These are phyloP conservation scores for Acidomyces sp. DNA, from an alignment of 495 filamentous ascomycete genomes.

Conservation along the genomic window DNA sequence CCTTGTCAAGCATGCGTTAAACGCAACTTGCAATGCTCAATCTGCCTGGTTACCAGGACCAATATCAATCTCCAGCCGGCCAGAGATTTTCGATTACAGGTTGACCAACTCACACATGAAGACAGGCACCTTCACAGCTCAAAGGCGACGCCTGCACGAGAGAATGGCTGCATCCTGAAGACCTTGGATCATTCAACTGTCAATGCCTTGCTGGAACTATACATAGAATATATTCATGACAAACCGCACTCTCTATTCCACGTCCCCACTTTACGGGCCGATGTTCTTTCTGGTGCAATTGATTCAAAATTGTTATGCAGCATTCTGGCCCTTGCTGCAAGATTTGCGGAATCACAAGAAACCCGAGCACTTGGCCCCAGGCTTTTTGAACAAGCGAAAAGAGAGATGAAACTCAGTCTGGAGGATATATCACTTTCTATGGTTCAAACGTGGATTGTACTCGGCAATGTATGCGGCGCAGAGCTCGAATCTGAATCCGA, in stretches of 20 bases:
- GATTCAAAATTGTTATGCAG: constrained; percentile 11
- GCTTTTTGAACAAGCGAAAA: background rate
- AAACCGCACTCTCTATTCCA: constrained; percentile 33
- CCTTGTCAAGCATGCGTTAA: too few relatives aligned
- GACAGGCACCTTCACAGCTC: too few relatives aligned
- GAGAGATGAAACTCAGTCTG: constrained; percentile 13
- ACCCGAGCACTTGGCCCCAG: background rate
- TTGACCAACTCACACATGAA: too few relatives aligned
- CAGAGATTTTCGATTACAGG: too few relatives aligned
- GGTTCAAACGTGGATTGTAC: constrained; percentile 29
- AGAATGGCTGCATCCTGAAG: too few relatives aligned
- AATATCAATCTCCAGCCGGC: too few relatives aligned
- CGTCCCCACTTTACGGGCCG: constrained; percentile 22
- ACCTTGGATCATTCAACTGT: too few relatives aligned
- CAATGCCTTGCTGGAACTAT: too few relatives aligned
- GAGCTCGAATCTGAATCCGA: constrained; percentile 15
- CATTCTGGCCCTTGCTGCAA: constrained; percentile 5
- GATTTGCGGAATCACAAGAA: background rate
- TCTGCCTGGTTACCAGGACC: too few relatives aligned
- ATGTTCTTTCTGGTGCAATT: constrained; percentile 26
- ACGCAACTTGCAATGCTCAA: too few relatives aligned
- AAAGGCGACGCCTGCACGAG: too few relatives aligned
- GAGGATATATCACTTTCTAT: constrained; percentile 28
- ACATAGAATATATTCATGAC: constrained; percentile 33
- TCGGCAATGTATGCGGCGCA: constrained; percentile 24